phyloP scores from a whole-genome alignment of 257 asterid species.

The Cordia subcordata region DNA sequence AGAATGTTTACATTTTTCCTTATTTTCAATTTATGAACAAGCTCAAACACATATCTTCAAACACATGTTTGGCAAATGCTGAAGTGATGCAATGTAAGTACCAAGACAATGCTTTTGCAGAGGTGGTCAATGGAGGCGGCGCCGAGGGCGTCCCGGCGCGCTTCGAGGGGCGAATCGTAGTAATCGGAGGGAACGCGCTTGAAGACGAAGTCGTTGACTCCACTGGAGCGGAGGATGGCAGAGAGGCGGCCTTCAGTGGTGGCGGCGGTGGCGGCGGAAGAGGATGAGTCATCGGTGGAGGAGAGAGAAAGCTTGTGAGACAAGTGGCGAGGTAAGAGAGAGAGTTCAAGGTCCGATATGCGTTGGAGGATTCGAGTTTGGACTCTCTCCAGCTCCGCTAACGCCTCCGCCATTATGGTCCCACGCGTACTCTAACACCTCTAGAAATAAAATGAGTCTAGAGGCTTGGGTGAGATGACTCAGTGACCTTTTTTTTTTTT shows the following conservation, averaged over 20 bases:
- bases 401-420: constrained; percentile 36
- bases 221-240: constrained; percentile 46
- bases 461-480: too few relatives aligned
- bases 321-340: constrained; percentile 27
- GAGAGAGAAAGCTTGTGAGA: constrained; percentile 29
- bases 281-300: constrained; percentile 12
- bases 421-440: neutral
- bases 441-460: too few relatives aligned
- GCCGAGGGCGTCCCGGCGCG: constrained; percentile 68
- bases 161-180: constrained; percentile 70
- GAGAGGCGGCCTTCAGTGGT: constrained; percentile 79
- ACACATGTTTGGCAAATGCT: neutral
- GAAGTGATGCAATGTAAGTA: constrained; percentile 19
- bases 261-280: constrained; percentile 25
- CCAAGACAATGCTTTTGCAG: constrained; percentile 99
- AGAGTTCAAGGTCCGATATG: constrained; percentile 51
- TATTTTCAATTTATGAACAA: neutral
- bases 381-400: constrained; percentile 52
- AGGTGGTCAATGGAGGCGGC: constrained; percentile 89
- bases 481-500: too few relatives aligned
- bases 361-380: constrained; percentile 67
- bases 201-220: constrained; percentile 62
- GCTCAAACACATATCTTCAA: neutral
- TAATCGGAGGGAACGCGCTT: constrained; percentile 79
- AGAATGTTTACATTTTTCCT: neutral